Conservation (phyloP, 257 asterid genomes). For the Verbascum thapsus region DNA sequence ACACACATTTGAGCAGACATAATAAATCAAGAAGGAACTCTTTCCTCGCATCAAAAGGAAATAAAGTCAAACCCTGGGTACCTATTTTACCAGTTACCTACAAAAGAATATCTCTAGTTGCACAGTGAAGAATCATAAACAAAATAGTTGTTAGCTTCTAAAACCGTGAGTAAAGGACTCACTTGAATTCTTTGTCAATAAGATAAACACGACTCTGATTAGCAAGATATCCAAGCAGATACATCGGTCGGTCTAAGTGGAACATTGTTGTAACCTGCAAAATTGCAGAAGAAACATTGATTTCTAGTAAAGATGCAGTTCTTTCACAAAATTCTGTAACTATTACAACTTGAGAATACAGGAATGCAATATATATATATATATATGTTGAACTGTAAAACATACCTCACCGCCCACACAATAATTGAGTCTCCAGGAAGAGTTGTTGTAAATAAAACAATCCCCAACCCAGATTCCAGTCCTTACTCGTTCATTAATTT, state of each 20-base stretch:
- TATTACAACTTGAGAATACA: conserved; percentile 17
- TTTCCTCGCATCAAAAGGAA: conserved; percentile 10
- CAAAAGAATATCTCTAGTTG: conserved; percentile 12
- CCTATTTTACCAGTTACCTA: not conserved
- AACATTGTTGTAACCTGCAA: conserved; percentile 92
- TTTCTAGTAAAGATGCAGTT: conserved; percentile 19
- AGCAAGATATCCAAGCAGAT: conserved; percentile 95
- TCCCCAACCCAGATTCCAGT: conserved; percentile 99
- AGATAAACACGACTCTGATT: conserved; percentile 88
- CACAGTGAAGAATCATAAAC: conserved; percentile 10
- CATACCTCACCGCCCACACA: conserved; percentile 99
- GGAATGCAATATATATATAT: not conserved
- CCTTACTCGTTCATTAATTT: conserved; percentile 90
- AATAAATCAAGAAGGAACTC: conserved; percentile 11
- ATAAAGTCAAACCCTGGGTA: not conserved
- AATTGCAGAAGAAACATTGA: conserved; percentile 21
- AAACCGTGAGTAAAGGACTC: conserved; percentile 40
- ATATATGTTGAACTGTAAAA: conserved; percentile 8
- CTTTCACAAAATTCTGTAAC: conserved; percentile 22
- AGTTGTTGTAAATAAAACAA: conserved; percentile 91
- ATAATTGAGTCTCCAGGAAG: conserved; percentile 97
- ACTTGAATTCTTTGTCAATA: conserved; percentile 96
- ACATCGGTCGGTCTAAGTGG: conserved; percentile 97
- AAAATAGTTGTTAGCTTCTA: conserved; percentile 11
- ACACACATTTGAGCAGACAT: conserved; percentile 17